A percentile compares a stretch with the other conserved stretches of the same genome.
These are phyloP conservation scores for Pyrenula aspistea DNA, from an alignment of 495 filamentous ascomycete species.

Conservation along the genomic window DNA sequence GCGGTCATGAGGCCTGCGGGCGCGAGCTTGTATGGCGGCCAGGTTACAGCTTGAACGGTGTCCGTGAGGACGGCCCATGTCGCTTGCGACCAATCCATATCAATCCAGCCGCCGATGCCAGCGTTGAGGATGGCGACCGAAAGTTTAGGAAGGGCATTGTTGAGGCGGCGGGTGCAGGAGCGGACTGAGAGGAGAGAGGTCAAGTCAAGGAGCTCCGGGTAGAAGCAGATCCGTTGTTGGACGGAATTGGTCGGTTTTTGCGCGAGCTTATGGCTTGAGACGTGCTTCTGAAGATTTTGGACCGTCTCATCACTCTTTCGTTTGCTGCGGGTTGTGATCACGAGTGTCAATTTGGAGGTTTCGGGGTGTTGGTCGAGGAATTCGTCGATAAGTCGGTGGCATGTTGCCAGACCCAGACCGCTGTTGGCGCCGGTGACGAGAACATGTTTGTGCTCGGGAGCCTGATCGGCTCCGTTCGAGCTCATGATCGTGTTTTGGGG, in stretches of 20 bases:
- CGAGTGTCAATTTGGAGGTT: slow-evolving; percentile 40
- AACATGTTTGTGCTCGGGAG: slow-evolving; percentile 6
- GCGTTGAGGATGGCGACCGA: slow-evolving; percentile 80
- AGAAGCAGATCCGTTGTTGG: slow-evolving; percentile 27
- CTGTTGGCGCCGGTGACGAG: slow-evolving; percentile 51
- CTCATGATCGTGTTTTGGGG: not conserved
- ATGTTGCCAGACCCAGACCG: slow-evolving; percentile 80
- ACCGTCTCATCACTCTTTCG: slow-evolving; percentile 32
- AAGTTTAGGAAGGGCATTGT: slow-evolving; percentile 47
- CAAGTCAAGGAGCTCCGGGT: slow-evolving; percentile 43
- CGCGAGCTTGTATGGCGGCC: slow-evolving; percentile 63
- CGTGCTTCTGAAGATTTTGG: slow-evolving; percentile 24
- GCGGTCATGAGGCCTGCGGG: slow-evolving; percentile 42
- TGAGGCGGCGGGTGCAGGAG: slow-evolving; percentile 32
- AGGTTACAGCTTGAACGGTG: slow-evolving; percentile 57
- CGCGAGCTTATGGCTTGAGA: slow-evolving; percentile 12
- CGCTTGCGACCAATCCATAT: slow-evolving; percentile 58
- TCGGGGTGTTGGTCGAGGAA: slow-evolving; percentile 60
- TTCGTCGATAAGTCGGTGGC: slow-evolving; percentile 79
- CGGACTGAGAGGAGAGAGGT: slow-evolving; percentile 42
- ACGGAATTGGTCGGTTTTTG: slow-evolving; percentile 9
- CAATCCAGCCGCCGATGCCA: slow-evolving; percentile 74
- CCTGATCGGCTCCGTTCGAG: not conserved
- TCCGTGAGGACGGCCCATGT: slow-evolving; percentile 51
- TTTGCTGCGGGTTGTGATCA: slow-evolving; percentile 39